Evolutionary conservation across 805 yeast species (phyloP).

Genomic region (Metschnikowia peoriensis): DNA sequence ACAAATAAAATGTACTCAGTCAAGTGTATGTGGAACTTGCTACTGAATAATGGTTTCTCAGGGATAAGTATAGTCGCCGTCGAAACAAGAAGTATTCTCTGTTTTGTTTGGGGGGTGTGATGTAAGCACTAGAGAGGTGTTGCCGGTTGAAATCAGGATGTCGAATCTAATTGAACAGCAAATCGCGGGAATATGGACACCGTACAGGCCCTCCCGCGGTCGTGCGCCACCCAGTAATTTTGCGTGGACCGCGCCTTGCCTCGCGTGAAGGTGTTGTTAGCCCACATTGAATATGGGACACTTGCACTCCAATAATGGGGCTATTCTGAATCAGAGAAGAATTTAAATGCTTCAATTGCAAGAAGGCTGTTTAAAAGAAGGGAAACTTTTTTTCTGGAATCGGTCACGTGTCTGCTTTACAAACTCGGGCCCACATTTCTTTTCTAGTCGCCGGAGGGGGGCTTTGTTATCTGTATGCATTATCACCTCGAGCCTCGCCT

Average conservation of each 20-base stretch:
- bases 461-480: no score
- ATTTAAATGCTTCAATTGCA: no score
- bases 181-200: constrained; percentile 22
- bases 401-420: no score
- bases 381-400: no score
- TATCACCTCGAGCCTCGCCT: not conserved
- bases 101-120: not conserved
- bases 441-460: no score
- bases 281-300: no score
- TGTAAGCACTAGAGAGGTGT: constrained; percentile 10
- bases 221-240: constrained; percentile 12
- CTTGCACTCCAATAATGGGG: no score
- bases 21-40: constrained; percentile 1
- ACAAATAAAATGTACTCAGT: not conserved
- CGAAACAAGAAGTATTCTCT: constrained; percentile 4
- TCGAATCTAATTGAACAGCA: constrained; percentile 23
- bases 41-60: constrained; percentile 4
- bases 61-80: constrained; percentile 2
- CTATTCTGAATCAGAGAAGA: no score
- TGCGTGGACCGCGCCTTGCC: constrained; percentile 11
- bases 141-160: constrained; percentile 17
- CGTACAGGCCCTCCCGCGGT: constrained; percentile 14
- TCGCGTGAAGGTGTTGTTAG: not conserved
- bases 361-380: no score
- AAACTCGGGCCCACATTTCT: no score